Percentiles rank a stretch among this genome's conserved stretches.
Conservation (phyloP, 176 grass and related monocot genomes). For the Tuctoria greenei region DNA sequence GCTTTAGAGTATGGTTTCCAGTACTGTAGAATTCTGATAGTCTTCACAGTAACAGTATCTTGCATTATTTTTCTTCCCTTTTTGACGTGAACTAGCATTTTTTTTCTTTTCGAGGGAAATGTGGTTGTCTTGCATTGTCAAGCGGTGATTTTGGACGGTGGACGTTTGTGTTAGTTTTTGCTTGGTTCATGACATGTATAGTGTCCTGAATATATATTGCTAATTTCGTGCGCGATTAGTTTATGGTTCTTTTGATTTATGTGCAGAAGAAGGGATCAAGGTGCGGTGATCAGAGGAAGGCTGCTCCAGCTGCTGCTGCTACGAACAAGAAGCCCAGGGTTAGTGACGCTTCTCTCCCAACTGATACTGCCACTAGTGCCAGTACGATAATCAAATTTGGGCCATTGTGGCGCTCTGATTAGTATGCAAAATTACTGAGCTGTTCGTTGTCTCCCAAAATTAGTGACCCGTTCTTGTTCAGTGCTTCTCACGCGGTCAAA, state of each 20-base stretch:
- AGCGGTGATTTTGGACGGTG: neutral
- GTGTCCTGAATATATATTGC: no score
- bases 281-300: constrained; percentile 31
- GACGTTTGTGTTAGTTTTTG: neutral
- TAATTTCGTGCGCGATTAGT: neutral
- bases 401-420: constrained; percentile 6
- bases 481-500: neutral
- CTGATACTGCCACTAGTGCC: neutral
- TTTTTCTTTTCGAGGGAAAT: neutral
- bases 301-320: neutral
- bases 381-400: neutral
- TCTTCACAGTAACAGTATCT: no score
- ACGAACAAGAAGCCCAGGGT: constrained; percentile 51
- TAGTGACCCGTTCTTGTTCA: neutral
- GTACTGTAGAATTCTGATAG: no score
- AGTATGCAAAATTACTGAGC: neutral
- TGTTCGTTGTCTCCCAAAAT: neutral
- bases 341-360: constrained; percentile 1
- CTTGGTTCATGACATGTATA: no score
- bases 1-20: no score
- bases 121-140: neutral
- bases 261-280: constrained; percentile 50
- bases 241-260: neutral
- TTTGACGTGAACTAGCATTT: no score
- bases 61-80: no score